These are phyloP conservation scores for Coprinopsis sp. DNA, from an alignment of 768 basidiomycete species.

Conservation along the genomic window DNA sequence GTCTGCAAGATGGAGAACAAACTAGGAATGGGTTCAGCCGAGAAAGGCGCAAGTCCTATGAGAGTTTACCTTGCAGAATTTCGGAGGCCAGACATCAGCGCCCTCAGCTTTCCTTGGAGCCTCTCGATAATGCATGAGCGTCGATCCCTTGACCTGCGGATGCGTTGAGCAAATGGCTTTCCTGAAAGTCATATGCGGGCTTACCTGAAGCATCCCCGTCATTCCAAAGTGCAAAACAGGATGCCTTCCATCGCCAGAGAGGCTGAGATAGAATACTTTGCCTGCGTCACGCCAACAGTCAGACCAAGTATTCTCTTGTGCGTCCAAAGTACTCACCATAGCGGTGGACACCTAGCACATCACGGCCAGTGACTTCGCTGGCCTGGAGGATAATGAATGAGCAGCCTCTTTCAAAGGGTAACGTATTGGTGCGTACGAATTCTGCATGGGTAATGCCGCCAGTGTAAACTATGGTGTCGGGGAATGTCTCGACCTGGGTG, in stretches of 20 bases:
- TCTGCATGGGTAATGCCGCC: slow-evolving; percentile 49
- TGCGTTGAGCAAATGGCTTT: neutral
- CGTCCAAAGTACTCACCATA: slow-evolving; percentile 38
- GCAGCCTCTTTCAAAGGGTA: slow-evolving; percentile 3
- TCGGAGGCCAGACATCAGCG: slow-evolving; percentile 57
- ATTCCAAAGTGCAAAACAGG: slow-evolving; percentile 82
- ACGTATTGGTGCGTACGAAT: slow-evolving; percentile 43
- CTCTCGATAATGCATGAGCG: slow-evolving; percentile 46
- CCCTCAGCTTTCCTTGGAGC: slow-evolving; percentile 29
- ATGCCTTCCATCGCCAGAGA: slow-evolving; percentile 54
- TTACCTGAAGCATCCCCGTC: slow-evolving; percentile 75
- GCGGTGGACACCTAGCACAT: slow-evolving; percentile 41
- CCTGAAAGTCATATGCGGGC: slow-evolving; percentile 14
- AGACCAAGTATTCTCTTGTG: slow-evolving; percentile 1
- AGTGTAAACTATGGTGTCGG: slow-evolving; percentile 62
- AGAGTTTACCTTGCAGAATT: slow-evolving; percentile 52
- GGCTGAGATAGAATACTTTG: slow-evolving; percentile 62
- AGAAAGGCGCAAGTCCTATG: neutral
- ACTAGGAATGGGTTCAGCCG: slow-evolving; percentile 31
- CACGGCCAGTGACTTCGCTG: slow-evolving; percentile 47
- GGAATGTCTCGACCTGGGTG: slow-evolving; percentile 47
- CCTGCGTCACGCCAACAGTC: slow-evolving; percentile 34
- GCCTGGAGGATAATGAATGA: slow-evolving; percentile 38
- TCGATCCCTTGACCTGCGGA: slow-evolving; percentile 42
- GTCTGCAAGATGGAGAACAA: slow-evolving; percentile 58